A percentile compares a stretch with the other conserved stretches of the same genome.
phyloP scores from a whole-genome alignment of 1,284 basidiomycete genomes.

The Ustilago esculenta region DNA sequence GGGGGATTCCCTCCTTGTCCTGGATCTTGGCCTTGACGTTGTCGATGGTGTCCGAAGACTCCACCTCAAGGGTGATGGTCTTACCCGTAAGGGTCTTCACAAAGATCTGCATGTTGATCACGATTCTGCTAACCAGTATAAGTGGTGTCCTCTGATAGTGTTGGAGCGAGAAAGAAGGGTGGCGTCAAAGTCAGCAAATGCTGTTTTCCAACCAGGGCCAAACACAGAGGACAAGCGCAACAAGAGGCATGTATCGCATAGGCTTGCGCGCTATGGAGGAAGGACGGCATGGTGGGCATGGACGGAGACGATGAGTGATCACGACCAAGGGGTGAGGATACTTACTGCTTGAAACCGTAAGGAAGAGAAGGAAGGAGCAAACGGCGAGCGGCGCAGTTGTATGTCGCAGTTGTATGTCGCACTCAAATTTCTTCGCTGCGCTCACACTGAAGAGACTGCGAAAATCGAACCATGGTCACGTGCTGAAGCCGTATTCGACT shows the following conservation, averaged over 20 bases:
- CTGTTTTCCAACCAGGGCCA: background rate
- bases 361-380: constrained; percentile 31
- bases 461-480: constrained; percentile 36
- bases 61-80: constrained; percentile 68
- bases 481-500: background rate
- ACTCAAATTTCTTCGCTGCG: constrained; percentile 42
- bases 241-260: too few relatives aligned
- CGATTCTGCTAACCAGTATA: constrained; percentile 60
- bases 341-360: constrained; percentile 51
- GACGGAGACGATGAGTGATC: too few relatives aligned
- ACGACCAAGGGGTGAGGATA: constrained; percentile 17
- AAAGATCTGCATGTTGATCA: constrained; percentile 62
- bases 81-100: constrained; percentile 67
- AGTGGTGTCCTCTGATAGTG: constrained; percentile 57
- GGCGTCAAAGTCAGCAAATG: constrained; percentile 12
- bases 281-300: too few relatives aligned
- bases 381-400: constrained; percentile 7
- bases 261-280: too few relatives aligned
- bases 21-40: constrained; percentile 70
- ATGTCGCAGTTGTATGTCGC: background rate
- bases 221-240: background rate
- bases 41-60: constrained; percentile 68
- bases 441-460: too few relatives aligned
- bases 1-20: constrained; percentile 79
- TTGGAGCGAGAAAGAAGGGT: background rate